Base-by-base conservation (phyloP, 2,329 filamentous ascomycete species). In the Hymenoscyphus fraxineus region DNA sequence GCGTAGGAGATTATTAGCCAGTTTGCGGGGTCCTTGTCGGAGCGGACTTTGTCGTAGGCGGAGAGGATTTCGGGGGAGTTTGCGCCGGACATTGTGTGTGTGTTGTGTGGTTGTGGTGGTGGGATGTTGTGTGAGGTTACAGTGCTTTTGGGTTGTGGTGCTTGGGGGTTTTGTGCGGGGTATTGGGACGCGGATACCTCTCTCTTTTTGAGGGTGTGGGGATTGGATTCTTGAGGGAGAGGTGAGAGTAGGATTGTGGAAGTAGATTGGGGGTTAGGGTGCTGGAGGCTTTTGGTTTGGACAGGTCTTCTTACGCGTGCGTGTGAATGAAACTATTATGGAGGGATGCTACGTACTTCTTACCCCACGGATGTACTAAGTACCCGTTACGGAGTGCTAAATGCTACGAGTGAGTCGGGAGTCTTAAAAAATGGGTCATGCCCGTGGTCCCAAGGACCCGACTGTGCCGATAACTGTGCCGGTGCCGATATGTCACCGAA, bases 1-100 rank as follows among this genome's bases (percentile, higher is more conserved):
- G 82, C 80, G 77, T 88, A 84, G 69, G 85, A 87, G 70, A 90
- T 80, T 64, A 90, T 81, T 27, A 90, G 81, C 87, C 87, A 90
- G 78, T 87, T 89, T 67, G 81, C 85, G 64, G 80, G 77, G 66
- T 88, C 82, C 76, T 88, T 88, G 81, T 90, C 87, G 69, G 81
- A 84, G 66, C 87, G 86, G 64, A 90, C 86, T 66, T 84, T 83
- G 35, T 89, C 85, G 80, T 89, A 90, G 68, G 87, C 88, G 61
- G 82, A 80, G 63, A 81, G 78, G 72, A 90, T 84, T 56, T 88
- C 86, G 74, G 85, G 80, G 64, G 81, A 75, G 73, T 86, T 79
- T 74, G 81, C 77, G 71, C 82, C 83, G 68, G 84, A 86, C 84
- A 87, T 87, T 54, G 38, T 70, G 57, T 27, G 39, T 27, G 27